Evolutionary conservation across 768 basidiomycete species (phyloP).

Genomic region (Suillus paluster): DNA sequence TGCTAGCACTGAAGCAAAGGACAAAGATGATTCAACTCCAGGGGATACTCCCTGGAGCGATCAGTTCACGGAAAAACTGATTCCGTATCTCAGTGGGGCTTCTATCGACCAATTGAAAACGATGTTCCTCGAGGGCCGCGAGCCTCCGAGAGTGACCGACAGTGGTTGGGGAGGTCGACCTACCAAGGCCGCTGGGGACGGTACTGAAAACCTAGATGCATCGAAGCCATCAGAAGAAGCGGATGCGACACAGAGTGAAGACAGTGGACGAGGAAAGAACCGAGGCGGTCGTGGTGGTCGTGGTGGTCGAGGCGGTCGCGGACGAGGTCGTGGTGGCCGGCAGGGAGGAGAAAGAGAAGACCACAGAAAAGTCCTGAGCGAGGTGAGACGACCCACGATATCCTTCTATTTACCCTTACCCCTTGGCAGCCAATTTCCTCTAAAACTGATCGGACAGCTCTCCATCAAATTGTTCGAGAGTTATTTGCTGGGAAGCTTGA

Average conservation of each 20-base stretch:
- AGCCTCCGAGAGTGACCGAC: slow-evolving; percentile 75
- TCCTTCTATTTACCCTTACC: slow-evolving; percentile 16
- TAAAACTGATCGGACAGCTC: slow-evolving; percentile 78
- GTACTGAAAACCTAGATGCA: slow-evolving; percentile 18
- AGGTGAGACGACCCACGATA: slow-evolving; percentile 55
- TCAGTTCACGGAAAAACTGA: slow-evolving; percentile 55
- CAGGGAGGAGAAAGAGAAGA: slow-evolving; percentile 58
- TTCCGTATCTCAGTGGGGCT: slow-evolving; percentile 65
- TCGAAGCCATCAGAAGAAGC: slow-evolving; percentile 8
- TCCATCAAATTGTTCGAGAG: slow-evolving; percentile 82
- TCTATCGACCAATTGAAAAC: slow-evolving; percentile 66
- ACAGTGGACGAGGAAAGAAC: slow-evolving; percentile 42
- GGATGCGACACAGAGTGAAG: slow-evolving; percentile 26
- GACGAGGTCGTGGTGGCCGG: slow-evolving; percentile 48
- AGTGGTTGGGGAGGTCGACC: slow-evolving; percentile 70
- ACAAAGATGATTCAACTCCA: slow-evolving; percentile 17
- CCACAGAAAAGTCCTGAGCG: slow-evolving; percentile 74
- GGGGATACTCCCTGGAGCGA: slow-evolving; percentile 68
- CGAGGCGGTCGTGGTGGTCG: slow-evolving; percentile 36
- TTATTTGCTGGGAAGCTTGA: slow-evolving; percentile 85
- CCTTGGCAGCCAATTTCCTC: slow-evolving; percentile 72
- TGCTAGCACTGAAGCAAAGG: slow-evolving; percentile 15
- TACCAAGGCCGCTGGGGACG: slow-evolving; percentile 36
- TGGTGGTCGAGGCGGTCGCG: slow-evolving; percentile 50
- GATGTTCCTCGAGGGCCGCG: slow-evolving; percentile 81